Percentiles rank a stretch among this genome's conserved stretches.
Conservation (phyloP, 2,329 filamentous ascomycete genomes). For the Metarhizium sp. region DNA sequence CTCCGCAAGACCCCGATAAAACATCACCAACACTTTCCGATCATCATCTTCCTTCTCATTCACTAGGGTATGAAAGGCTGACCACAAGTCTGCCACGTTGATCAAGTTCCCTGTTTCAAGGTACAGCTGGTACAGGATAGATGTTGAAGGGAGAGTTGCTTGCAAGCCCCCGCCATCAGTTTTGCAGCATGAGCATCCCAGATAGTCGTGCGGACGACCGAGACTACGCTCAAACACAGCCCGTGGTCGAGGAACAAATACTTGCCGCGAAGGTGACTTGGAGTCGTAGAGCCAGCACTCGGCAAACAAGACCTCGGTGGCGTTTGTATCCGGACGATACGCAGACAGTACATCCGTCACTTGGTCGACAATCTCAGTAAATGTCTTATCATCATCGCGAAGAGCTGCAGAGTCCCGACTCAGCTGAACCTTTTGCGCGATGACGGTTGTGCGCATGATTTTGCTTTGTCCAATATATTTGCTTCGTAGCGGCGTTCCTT, state of each 20-base stretch:
- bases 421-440: slow-evolving; percentile 73
- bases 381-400: slow-evolving; percentile 60
- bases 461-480: slow-evolving; percentile 65
- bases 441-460: slow-evolving; percentile 65
- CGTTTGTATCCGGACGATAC: slow-evolving; percentile 14
- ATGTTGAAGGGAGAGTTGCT: slow-evolving; percentile 57
- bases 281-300: slow-evolving; percentile 72
- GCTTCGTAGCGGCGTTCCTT: slow-evolving; percentile 52
- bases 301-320: slow-evolving; percentile 46
- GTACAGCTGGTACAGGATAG: slow-evolving; percentile 71
- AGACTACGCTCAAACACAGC: slow-evolving; percentile 63
- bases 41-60: slow-evolving; percentile 37
- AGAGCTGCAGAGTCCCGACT: slow-evolving; percentile 65
- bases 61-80: slow-evolving; percentile 60
- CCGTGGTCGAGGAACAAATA: slow-evolving; percentile 67
- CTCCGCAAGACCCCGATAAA: slow-evolving; percentile 80
- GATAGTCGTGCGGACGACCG: slow-evolving; percentile 64
- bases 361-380: slow-evolving; percentile 56
- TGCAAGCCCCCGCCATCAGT: slow-evolving; percentile 38
- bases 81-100: slow-evolving; percentile 73
- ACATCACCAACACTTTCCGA: slow-evolving; percentile 58
- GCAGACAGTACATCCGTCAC: slow-evolving; percentile 17
- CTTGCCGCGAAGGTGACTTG: slow-evolving; percentile 58
- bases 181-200: slow-evolving; percentile 62
- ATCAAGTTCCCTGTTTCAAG: slow-evolving; percentile 67